These are phyloP conservation scores for Azolla pinnata DNA, from an alignment of 75 land plant species.

Conservation along the genomic window DNA sequence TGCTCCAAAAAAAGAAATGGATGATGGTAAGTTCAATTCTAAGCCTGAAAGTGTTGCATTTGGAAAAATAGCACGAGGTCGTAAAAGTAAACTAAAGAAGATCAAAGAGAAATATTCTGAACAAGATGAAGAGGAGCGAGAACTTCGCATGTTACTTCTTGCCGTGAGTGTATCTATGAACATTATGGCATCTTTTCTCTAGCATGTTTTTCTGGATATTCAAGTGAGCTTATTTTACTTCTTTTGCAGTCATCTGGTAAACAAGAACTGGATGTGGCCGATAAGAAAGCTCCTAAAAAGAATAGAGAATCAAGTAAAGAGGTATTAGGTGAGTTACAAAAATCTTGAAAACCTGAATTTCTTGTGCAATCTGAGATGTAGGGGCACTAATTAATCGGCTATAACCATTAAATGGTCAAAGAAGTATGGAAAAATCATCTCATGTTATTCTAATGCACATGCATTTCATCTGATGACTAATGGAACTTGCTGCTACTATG, in stretches of 20 bases:
- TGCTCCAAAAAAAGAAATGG: constrained; percentile 4
- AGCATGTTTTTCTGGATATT: constrained; percentile 1
- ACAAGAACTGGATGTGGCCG: background rate
- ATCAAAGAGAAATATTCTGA: constrained; percentile 93
- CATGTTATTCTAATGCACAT: too few species aligned
- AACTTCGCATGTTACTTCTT: constrained; percentile 76
- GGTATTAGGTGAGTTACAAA: background rate
- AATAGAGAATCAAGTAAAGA: background rate
- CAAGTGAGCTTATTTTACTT: background rate
- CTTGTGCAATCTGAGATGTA: too few species aligned
- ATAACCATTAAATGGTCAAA: too few species aligned
- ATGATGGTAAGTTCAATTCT: constrained; percentile 15
- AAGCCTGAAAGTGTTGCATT: constrained; percentile 1
- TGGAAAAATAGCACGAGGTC: constrained; percentile 67
- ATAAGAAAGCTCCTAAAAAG: background rate
- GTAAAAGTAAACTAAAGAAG: constrained; percentile 79
- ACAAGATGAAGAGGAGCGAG: constrained; percentile 94
- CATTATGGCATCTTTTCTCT: background rate
- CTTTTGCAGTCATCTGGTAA: constrained; percentile 2
- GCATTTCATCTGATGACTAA: too few species aligned
- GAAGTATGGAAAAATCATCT: too few species aligned
- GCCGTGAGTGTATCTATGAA: constrained; percentile 52
- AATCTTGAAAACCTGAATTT: too few species aligned
- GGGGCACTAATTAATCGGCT: too few species aligned
- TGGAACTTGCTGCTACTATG: too few species aligned